Evolutionary conservation across 257 asterid genomes (phyloP), one percentile per base, ranked within the genome.

Genomic region (Nicotiana otophora): DNA sequence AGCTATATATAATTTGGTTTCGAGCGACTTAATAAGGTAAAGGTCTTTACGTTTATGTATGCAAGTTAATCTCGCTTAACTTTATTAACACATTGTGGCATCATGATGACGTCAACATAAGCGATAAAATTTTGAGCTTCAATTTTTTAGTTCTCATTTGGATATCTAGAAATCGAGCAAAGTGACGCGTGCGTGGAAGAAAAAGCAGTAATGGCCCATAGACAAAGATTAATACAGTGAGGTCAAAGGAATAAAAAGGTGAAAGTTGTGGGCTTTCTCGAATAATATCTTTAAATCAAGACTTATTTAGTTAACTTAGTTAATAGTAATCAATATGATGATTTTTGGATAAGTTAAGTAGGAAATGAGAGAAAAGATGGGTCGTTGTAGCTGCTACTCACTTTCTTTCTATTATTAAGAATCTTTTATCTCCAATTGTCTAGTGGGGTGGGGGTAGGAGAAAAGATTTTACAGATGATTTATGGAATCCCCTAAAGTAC

Each of bases 391-490:
- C 26, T 11, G 64, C 42, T 58, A 30, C 82, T 42, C 10, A 7
- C 76, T 76, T 78, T 67, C 30, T 78, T 31, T 81, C 20, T 58
- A 20, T 39, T 60, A 51, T 48, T 81, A 70, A 36, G 82, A 67
- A 81, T 77, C 84, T 10, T 84, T 80, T 30, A 63, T 17, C 48
- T 78, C 31, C 57, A 17, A 30, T 67, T 54, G 65, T 61, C 28
- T 72, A 46, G 85, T 57, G 83, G 81, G 81, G 82, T 57, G 83
- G 81, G 82, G 81, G 69, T 64, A 46, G 87, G 83, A 64, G 78
- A 78, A 83, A 57, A 74, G 48, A 53, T 54, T 15, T 75, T 20
- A 42, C 20, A 30, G 33, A 80, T 60, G 81, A 61, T 83, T 69
- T 80, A 48, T 51, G 46, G 80, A 75, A 80, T 61, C 82, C 64